Evolutionary conservation across 2,329 filamentous ascomycete species (phyloP).

Genomic region (Berkeleyomyces rouxiae): DNA sequence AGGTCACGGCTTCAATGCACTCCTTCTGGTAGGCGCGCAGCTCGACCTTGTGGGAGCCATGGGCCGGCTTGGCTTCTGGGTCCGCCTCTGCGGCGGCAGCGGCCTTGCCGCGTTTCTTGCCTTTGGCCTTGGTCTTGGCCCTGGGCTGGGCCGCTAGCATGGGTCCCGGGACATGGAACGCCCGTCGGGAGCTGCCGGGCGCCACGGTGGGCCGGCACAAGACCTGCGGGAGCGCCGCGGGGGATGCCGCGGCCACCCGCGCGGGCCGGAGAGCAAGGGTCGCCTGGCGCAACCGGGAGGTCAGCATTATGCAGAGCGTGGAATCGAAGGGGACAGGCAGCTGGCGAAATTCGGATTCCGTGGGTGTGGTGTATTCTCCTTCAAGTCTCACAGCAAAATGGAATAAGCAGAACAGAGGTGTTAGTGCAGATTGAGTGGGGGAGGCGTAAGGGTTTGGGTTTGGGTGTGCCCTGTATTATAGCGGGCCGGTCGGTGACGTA

Average conservation of each 20-base stretch:
- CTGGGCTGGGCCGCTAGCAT: background rate
- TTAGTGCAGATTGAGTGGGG: too few species aligned
- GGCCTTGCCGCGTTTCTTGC: too few species aligned
- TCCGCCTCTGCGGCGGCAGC: too few species aligned
- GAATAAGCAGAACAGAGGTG: too few species aligned
- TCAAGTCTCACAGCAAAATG: too few species aligned
- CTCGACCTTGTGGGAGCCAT: constrained; percentile 25
- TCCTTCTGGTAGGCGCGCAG: constrained; percentile 81
- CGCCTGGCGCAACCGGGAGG: background rate
- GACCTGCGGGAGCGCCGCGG: background rate
- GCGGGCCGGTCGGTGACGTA: too few species aligned
- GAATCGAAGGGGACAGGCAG: background rate
- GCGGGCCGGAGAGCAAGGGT: background rate
- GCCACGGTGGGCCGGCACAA: background rate
- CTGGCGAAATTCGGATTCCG: background rate
- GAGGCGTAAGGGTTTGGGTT: too few species aligned
- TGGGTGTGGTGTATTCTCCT: too few species aligned
- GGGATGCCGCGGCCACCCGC: background rate
- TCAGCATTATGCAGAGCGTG: background rate
- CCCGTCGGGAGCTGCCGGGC: background rate
- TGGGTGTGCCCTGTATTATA: too few species aligned
- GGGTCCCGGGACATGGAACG: background rate
- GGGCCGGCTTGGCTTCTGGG: too few species aligned
- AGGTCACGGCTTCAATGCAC: constrained; percentile 68
- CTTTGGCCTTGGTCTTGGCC: background rate